phyloP scores from a whole-genome alignment of 345 rosid species.

The Crucihimalaya himalaica region DNA sequence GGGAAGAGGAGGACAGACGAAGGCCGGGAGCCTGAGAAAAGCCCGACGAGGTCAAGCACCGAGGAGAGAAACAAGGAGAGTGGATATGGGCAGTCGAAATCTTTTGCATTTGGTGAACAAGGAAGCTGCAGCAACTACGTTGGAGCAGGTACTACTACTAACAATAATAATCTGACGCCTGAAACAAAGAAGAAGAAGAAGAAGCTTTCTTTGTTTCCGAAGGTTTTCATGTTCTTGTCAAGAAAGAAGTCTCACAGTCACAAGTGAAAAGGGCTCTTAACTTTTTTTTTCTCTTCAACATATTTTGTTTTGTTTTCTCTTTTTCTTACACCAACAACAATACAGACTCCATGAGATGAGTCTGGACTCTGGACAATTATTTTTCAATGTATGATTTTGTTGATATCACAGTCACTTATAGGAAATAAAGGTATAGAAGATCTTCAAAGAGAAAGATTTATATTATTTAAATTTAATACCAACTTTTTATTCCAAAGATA shows the following conservation, averaged over 20 bases:
- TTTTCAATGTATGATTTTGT: constrained; percentile 10
- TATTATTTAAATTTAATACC: constrained; percentile 26
- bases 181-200: constrained; percentile 57
- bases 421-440: constrained; percentile 6
- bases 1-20: constrained; percentile 68
- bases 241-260: constrained; percentile 53
- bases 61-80: constrained; percentile 41
- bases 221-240: constrained; percentile 66
- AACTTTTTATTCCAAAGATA: constrained; percentile 14
- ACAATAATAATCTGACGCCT: constrained; percentile 31
- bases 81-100: constrained; percentile 17
- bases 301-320: not conserved
- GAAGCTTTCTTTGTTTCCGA: constrained; percentile 71
- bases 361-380: not conserved
- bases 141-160: constrained; percentile 2
- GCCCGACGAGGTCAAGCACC: constrained; percentile 44
- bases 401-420: constrained; percentile 16
- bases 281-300: not conserved
- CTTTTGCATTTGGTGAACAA: constrained; percentile 36
- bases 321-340: constrained; percentile 20
- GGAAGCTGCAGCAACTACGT: constrained; percentile 23
- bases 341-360: constrained; percentile 33
- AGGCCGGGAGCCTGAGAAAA: constrained; percentile 36
- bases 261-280: constrained; percentile 14
- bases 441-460: constrained; percentile 1